A percentile compares a stretch with the other conserved stretches of the same genome.
These are phyloP conservation scores for Tricholoma matsutake DNA, from an alignment of 768 basidiomycete genomes.

Conservation along the genomic window DNA sequence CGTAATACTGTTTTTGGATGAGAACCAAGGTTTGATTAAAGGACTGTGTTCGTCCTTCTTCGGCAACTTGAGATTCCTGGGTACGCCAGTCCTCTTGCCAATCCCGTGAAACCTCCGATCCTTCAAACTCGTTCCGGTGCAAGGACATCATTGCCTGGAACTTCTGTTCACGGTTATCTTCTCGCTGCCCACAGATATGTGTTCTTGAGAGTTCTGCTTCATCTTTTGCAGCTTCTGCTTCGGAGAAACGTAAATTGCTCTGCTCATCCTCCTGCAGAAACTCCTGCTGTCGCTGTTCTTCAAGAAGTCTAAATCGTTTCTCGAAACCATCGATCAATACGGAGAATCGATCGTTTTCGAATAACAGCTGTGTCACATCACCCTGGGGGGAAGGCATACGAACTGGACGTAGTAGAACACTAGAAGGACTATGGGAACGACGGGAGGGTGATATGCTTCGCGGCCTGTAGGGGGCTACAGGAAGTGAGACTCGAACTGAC, in stretches of 20 bases:
- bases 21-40: neutral
- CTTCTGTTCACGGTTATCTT: neutral
- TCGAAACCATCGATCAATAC: neutral
- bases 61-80: neutral
- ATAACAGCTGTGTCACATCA: no score
- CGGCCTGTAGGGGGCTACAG: no score
- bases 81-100: neutral
- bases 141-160: neutral
- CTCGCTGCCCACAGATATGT: neutral
- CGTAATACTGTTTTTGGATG: neutral
- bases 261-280: neutral
- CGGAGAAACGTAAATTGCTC: neutral
- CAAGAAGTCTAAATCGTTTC: neutral
- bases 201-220: neutral
- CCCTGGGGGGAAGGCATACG: no score
- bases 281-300: neutral
- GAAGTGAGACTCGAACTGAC: no score
- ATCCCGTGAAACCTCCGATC: neutral
- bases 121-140: neutral
- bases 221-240: neutral
- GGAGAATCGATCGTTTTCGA: no score
- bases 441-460: no score
- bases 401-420: no score
- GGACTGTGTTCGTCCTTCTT: neutral
- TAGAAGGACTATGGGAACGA: no score